Conservation (phyloP, 345 rosid genomes). For the Angophora floribunda region DNA sequence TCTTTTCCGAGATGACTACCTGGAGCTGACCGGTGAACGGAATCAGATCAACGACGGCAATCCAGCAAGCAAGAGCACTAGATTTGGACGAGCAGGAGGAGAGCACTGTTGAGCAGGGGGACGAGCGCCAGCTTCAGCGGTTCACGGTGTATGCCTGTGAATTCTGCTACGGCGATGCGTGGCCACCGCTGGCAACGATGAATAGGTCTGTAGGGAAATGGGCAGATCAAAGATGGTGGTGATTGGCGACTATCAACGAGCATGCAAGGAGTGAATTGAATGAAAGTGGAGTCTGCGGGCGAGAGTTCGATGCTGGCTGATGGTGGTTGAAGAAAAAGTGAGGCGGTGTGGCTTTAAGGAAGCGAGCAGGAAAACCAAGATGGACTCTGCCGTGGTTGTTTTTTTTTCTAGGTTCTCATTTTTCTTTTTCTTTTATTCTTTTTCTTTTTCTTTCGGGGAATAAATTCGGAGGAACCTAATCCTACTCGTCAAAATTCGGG, state of each 20-base stretch:
- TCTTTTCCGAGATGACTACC: neutral
- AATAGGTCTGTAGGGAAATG: too few species aligned
- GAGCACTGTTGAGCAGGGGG: too few species aligned
- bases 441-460: neutral
- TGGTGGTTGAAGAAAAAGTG: neutral
- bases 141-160: too few species aligned
- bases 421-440: too few species aligned
- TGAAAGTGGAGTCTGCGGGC: neutral
- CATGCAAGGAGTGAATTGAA: neutral
- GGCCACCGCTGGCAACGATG: neutral
- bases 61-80: neutral
- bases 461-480: neutral
- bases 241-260: neutral
- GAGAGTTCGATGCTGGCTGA: neutral
- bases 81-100: neutral
- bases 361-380: neutral
- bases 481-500: neutral
- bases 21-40: neutral
- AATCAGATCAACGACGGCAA: neutral
- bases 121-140: too few species aligned
- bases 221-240: neutral
- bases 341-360: neutral
- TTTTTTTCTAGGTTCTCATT: too few species aligned
- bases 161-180: too few species aligned
- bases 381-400: neutral